A percentile compares a stretch with the other conserved stretches of the same genome.
Evolutionary conservation across 208 protist species (phyloP).

Genomic region (Strigomonas culicis): DNA sequence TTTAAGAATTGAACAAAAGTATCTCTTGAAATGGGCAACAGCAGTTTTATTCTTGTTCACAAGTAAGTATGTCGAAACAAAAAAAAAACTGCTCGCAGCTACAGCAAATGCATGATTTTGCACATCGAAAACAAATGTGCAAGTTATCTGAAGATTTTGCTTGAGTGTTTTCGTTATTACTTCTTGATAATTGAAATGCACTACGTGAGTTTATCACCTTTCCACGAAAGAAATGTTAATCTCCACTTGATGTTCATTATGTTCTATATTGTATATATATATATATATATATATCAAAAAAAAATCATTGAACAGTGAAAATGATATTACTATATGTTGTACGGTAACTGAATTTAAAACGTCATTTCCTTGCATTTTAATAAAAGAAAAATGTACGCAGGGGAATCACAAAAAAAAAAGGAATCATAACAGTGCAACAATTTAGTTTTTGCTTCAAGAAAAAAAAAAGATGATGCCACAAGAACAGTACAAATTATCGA

Average conservation of each 20-base stretch:
- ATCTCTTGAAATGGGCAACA: too few species aligned
- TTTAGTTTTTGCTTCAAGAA: neutral
- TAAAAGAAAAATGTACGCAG: neutral
- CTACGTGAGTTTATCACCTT: neutral
- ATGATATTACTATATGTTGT: neutral
- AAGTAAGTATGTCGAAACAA: slow-evolving; percentile 1
- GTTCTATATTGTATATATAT: neutral
- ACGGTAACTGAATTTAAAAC: too few species aligned
- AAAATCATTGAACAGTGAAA: neutral
- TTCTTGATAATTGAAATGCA: neutral
- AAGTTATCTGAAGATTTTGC: neutral
- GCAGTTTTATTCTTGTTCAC: slow-evolving; percentile 1
- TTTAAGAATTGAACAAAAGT: too few species aligned
- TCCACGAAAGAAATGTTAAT: neutral
- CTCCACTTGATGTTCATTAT: neutral
- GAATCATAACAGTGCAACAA: neutral
- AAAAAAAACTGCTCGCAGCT: too few species aligned
- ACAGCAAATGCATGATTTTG: neutral
- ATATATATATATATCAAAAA: neutral
- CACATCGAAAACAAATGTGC: too few species aligned
- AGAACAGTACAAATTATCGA: neutral
- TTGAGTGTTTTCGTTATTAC: neutral
- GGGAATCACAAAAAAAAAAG: neutral
- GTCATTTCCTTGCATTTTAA: neutral
- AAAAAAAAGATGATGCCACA: neutral